Percentiles rank a stretch among this genome's conserved stretches.
phyloP scores from a whole-genome alignment of 129 eudicot genomes.

The Chrysanthemum seticuspe region DNA sequence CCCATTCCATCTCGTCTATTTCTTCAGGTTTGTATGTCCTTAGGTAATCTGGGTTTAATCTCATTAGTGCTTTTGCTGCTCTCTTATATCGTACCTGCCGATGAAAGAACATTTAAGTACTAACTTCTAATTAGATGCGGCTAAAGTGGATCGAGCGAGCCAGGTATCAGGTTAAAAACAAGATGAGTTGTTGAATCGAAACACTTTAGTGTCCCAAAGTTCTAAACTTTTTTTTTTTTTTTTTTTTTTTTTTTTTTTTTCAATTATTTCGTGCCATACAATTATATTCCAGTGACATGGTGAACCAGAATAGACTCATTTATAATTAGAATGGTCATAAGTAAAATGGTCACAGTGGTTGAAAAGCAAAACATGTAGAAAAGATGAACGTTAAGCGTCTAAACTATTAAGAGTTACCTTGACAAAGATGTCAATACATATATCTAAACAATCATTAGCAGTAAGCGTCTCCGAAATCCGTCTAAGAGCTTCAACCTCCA shows the following conservation, averaged over 20 bases:
- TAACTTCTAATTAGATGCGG: not conserved
- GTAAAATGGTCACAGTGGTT: no score
- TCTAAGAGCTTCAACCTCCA: slow-evolving; percentile 66
- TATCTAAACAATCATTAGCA: slow-evolving; percentile 78
- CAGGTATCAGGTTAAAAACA: no score
- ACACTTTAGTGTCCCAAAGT: no score
- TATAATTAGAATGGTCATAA: no score
- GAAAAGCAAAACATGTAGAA: not conserved
- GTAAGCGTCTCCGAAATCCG: slow-evolving; percentile 69
- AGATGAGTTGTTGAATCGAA: no score
- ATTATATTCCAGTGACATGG: no score
- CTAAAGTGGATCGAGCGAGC: no score
- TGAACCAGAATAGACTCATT: no score
- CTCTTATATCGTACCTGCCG: slow-evolving; percentile 71
- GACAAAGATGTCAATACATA: slow-evolving; percentile 77
- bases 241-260: no score
- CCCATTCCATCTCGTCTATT: slow-evolving; percentile 81
- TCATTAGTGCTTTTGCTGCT: slow-evolving; percentile 85
- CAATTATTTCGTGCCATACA: no score
- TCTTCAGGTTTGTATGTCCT: slow-evolving; percentile 69
- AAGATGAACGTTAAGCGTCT: not conserved
- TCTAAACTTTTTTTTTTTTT: no score
- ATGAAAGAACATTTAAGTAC: slow-evolving; percentile 2
- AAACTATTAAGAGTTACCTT: slow-evolving; percentile 42
- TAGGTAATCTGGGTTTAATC: slow-evolving; percentile 68